Conservation (phyloP, 768 basidiomycete genomes). For the Phaeotremella fagi region DNA sequence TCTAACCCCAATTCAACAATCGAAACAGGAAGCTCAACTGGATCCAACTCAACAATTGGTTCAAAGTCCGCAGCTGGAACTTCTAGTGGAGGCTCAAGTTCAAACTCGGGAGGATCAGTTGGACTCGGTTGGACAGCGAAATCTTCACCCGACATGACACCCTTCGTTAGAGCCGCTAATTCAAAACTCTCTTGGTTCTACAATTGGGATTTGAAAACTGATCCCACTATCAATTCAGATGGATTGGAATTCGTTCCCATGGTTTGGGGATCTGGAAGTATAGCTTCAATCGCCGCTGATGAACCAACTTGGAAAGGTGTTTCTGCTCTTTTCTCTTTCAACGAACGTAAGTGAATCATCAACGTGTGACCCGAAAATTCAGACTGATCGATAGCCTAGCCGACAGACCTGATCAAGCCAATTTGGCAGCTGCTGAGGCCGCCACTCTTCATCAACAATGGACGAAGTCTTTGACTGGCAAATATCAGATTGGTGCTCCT, state of each 20-base stretch:
- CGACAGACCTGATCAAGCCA: constrained; percentile 5
- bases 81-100: no score
- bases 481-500: constrained; percentile 30
- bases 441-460: constrained; percentile 26
- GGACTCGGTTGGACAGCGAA: background rate
- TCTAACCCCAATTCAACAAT: no score
- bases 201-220: constrained; percentile 17
- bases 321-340: constrained; percentile 33
- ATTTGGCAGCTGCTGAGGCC: constrained; percentile 18
- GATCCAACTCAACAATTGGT: no score
- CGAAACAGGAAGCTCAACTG: background rate
- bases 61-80: no score
- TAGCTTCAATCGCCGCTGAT: background rate
- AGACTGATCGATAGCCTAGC: constrained; percentile 8
- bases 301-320: constrained; percentile 8
- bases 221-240: background rate
- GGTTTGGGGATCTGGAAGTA: constrained; percentile 13
- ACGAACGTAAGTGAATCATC: constrained; percentile 33
- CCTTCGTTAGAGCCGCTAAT: background rate
- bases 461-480: constrained; percentile 14
- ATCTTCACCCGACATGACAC: background rate
- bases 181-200: constrained; percentile 17
- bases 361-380: background rate
- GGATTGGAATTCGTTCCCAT: constrained; percentile 27
- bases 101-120: background rate